Evolutionary conservation across 2,329 filamentous ascomycete genomes (phyloP).

Genomic region (Pestalotiopsis sp.): DNA sequence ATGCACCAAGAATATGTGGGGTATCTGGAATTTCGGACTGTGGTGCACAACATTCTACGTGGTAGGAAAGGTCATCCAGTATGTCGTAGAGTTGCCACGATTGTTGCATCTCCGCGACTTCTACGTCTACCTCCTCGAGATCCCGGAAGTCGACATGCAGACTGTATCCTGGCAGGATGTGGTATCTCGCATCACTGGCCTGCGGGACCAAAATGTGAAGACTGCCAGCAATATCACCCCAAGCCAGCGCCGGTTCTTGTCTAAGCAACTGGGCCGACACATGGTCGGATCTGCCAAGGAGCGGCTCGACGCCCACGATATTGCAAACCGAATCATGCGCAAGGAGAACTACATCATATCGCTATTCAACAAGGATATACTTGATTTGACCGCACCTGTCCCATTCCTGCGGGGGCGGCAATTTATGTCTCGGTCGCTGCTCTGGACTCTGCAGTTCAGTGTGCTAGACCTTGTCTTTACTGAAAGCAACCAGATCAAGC

Average conservation of each 20-base stretch:
- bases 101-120: conserved; percentile 82
- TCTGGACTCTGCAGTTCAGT: conserved; percentile 90
- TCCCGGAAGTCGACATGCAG: conserved; percentile 84
- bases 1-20: conserved; percentile 77
- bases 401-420: conserved; percentile 81
- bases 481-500: conserved; percentile 81
- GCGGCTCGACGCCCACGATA: conserved; percentile 92
- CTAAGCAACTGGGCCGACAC: conserved; percentile 58
- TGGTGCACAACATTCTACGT: conserved; percentile 89
- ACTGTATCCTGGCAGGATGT: conserved; percentile 94
- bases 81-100: conserved; percentile 72
- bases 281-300: conserved; percentile 89
- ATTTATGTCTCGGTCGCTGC: conserved; percentile 84
- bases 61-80: conserved; percentile 77
- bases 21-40: conserved; percentile 74
- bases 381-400: conserved; percentile 83
- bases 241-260: conserved; percentile 50
- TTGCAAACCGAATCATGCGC: conserved; percentile 95
- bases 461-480: conserved; percentile 96
- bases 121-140: conserved; percentile 79
- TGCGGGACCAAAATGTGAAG: conserved; percentile 84
- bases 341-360: conserved; percentile 97
- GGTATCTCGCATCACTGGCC: conserved; percentile 79
- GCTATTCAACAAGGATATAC: conserved; percentile 93
- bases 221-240: conserved; percentile 64